Evolutionary conservation across 768 basidiomycete species (phyloP).

Genomic region (Cyclocybe aegerita): DNA sequence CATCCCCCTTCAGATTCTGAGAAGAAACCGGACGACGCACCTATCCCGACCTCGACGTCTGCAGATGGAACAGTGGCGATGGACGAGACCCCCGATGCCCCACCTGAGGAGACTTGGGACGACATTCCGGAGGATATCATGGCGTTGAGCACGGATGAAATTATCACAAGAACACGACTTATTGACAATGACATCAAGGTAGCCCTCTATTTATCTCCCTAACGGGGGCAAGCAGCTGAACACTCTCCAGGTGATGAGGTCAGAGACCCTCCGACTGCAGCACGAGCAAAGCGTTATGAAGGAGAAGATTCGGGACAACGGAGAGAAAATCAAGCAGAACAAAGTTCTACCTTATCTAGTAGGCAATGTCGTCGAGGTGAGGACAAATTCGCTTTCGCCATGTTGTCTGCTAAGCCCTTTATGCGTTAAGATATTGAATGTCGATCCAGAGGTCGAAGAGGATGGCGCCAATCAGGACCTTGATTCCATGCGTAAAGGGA

Average conservation of each 20-base stretch:
- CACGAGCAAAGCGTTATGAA: constrained; percentile 97
- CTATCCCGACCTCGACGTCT: constrained; percentile 30
- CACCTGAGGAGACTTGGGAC: constrained; percentile 79
- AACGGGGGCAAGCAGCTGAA: neutral
- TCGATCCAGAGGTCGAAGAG: constrained; percentile 91
- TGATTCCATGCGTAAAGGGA: constrained; percentile 94
- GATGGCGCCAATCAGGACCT: constrained; percentile 95
- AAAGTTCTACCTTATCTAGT: constrained; percentile 98
- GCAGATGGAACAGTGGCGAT: constrained; percentile 44
- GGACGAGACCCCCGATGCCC: constrained; percentile 74
- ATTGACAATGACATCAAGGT: constrained; percentile 98
- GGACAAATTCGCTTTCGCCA: constrained; percentile 14
- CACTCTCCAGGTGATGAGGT: constrained; percentile 87
- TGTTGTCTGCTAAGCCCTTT: constrained; percentile 6
- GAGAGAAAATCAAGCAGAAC: constrained; percentile 99
- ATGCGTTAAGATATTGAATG: constrained; percentile 75
- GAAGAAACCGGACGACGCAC: constrained; percentile 46
- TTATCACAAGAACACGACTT: constrained; percentile 83
- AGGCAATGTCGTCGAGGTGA: constrained; percentile 94
- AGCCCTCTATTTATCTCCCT: constrained; percentile 9
- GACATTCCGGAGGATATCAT: constrained; percentile 91
- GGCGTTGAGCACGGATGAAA: constrained; percentile 78
- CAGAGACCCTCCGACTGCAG: constrained; percentile 86
- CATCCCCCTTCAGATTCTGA: constrained; percentile 51
- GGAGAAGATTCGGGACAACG: constrained; percentile 97